Percentiles rank a stretch among this genome's conserved stretches.
Evolutionary conservation across 73 alveolate species (phyloP).

Genomic region (Paramecium tetraurelia): DNA sequence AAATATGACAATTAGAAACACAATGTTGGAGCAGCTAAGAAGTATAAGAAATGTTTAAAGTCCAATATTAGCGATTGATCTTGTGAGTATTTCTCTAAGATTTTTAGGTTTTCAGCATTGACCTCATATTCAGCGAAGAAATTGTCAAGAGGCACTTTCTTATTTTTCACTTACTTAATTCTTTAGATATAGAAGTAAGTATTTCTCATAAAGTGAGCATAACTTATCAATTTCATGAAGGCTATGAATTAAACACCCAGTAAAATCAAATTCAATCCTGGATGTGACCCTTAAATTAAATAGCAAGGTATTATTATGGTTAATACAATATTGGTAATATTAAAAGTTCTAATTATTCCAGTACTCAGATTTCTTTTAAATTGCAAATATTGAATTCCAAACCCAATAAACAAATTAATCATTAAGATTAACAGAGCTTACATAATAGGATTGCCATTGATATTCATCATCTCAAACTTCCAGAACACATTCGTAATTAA

Average conservation of each 20-base stretch:
- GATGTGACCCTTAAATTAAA: constrained; percentile 66
- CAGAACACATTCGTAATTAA: not conserved
- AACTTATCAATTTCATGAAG: constrained; percentile 51
- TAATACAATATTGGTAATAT: not conserved
- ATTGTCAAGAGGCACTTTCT: not conserved
- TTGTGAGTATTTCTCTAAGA: not conserved
- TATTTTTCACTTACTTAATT: not conserved
- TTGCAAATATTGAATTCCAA: constrained; percentile 15
- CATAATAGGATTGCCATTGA: not conserved
- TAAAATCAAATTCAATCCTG: constrained; percentile 15
- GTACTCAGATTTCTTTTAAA: not conserved
- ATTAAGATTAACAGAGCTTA: not conserved
- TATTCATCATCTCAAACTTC: constrained; percentile 5
- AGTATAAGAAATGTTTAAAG: constrained; percentile 46
- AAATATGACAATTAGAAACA: constrained; percentile 79
- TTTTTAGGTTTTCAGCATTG: not conserved
- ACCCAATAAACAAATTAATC: not conserved
- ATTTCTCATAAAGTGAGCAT: constrained; percentile 62
- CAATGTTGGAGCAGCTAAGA: constrained; percentile 73
- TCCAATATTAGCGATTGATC: not conserved
- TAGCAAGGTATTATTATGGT: not conserved
- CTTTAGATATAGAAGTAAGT: constrained; percentile 21
- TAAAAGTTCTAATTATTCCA: not conserved
- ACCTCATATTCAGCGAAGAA: constrained; percentile 26
- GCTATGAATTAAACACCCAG: not conserved